Conservation (phyloP, 1,284 basidiomycete species). For the Ustilago trichophora region DNA sequence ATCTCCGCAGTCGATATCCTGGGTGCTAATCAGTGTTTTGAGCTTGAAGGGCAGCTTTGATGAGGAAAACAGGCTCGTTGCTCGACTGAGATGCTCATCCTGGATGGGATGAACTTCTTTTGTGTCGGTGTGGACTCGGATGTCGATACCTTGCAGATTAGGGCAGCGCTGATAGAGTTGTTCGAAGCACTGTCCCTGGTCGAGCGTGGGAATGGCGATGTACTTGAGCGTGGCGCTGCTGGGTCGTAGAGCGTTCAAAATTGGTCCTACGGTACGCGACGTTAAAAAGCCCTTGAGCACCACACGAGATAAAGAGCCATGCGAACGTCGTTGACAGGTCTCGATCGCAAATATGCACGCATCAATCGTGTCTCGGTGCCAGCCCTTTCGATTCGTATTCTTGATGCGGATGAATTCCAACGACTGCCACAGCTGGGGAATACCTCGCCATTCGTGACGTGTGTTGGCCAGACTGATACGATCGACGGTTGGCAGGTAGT, state of each 20-base stretch:
- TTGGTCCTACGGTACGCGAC: not conserved
- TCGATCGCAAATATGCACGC: constrained; percentile 14
- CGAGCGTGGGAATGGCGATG: constrained; percentile 9
- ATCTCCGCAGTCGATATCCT: constrained; percentile 8
- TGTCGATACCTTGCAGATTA: constrained; percentile 6
- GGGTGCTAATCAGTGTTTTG: constrained; percentile 3
- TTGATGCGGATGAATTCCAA: constrained; percentile 12
- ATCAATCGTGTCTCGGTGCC: constrained; percentile 14
- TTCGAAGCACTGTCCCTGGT: constrained; percentile 7
- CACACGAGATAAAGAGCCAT: constrained; percentile 3
- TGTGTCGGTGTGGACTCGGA: not conserved
- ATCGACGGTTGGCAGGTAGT: not conserved
- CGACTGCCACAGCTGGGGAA: constrained; percentile 15
- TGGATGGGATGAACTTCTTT: not conserved
- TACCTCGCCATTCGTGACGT: constrained; percentile 3
- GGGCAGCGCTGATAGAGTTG: constrained; percentile 8
- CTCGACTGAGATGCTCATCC: not conserved
- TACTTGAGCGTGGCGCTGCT: constrained; percentile 2
- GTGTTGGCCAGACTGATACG: constrained; percentile 20
- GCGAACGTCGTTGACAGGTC: constrained; percentile 19
- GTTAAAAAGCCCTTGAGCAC: constrained; percentile 7
- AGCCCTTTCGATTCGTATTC: not conserved
- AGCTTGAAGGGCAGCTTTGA: constrained; percentile 7
- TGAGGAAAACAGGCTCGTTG: constrained; percentile 3
- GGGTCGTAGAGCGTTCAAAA: not conserved